phyloP scores from a whole-genome alignment of 345 rosid species.

The Geranium rotundifolium region DNA sequence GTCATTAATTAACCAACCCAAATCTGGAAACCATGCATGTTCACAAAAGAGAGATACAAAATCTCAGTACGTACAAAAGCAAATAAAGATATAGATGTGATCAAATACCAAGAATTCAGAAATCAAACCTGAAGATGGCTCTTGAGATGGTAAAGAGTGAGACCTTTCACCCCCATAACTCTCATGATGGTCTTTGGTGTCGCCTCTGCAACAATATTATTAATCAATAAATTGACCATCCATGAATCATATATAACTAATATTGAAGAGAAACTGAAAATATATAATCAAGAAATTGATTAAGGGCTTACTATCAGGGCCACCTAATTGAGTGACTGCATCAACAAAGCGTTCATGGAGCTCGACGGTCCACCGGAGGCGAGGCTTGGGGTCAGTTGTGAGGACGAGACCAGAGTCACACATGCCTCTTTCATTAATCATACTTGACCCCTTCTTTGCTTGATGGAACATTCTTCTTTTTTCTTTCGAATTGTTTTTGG shows the following conservation, averaged over 20 bases:
- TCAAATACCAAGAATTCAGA: too few species aligned
- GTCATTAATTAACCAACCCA: slow-evolving; percentile 10
- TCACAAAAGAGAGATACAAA: background rate
- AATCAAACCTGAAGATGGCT: slow-evolving; percentile 93
- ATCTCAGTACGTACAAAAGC: background rate
- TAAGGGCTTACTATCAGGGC: slow-evolving; percentile 71
- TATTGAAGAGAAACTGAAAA: too few species aligned
- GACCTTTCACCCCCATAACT: slow-evolving; percentile 99
- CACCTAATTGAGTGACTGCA: slow-evolving; percentile 97
- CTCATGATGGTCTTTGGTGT: slow-evolving; percentile 99
- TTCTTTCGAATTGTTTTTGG: slow-evolving; percentile 21
- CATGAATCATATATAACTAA: too few species aligned
- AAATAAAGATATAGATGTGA: background rate
- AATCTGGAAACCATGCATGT: background rate
- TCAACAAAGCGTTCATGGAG: slow-evolving; percentile 99
- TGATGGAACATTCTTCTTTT: slow-evolving; percentile 74
- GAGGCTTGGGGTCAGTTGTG: slow-evolving; percentile 99
- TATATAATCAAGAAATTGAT: background rate
- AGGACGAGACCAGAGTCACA: slow-evolving; percentile 98
- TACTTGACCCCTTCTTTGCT: slow-evolving; percentile 72
- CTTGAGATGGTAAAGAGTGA: slow-evolving; percentile 99
- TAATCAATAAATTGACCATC: background rate
- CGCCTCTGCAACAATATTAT: slow-evolving; percentile 37
- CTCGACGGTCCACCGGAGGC: slow-evolving; percentile 99
- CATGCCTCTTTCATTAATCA: slow-evolving; percentile 89